Evolutionary conservation across 805 yeast genomes (phyloP).

Genomic region (Teunomyces aglyptinius): DNA sequence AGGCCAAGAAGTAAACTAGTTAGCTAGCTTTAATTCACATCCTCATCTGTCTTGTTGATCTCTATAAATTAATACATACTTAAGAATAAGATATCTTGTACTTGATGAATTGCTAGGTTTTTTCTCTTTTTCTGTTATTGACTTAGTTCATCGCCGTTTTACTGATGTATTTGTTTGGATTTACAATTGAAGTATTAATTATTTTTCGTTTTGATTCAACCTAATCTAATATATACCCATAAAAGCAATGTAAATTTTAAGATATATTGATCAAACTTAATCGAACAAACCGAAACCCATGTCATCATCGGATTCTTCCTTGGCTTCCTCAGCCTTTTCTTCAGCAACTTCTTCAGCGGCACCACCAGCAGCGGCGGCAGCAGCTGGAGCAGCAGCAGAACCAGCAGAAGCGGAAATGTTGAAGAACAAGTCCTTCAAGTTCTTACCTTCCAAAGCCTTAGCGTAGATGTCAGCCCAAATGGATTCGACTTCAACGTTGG

Average conservation of each 20-base stretch:
- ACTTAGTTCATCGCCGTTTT: neutral
- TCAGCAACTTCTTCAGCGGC: slow-evolving; percentile 33
- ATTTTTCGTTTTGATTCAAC: slow-evolving; percentile 7
- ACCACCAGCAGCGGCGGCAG: slow-evolving; percentile 34
- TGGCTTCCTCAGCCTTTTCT: slow-evolving; percentile 29
- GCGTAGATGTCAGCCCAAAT: slow-evolving; percentile 50
- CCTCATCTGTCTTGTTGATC: slow-evolving; percentile 4
- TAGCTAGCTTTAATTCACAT: slow-evolving; percentile 1
- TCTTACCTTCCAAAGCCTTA: slow-evolving; percentile 46
- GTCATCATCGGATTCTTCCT: slow-evolving; percentile 38
- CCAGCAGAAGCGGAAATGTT: slow-evolving; percentile 48
- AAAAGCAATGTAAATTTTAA: slow-evolving; percentile 4
- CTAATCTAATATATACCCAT: slow-evolving; percentile 1
- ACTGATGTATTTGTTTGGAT: neutral
- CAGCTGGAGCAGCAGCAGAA: slow-evolving; percentile 37
- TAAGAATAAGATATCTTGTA: slow-evolving; percentile 2
- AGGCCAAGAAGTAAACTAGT: slow-evolving; percentile 66
- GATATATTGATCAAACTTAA: slow-evolving; percentile 19
- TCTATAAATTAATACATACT: slow-evolving; percentile 2
- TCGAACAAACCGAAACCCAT: slow-evolving; percentile 48
- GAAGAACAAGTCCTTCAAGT: slow-evolving; percentile 50
- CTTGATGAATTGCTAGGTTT: neutral
- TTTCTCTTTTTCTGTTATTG: neutral
- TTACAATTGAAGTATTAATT: neutral
- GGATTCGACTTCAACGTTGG: slow-evolving; percentile 44